These are phyloP conservation scores for Moesziomyces parantarcticus DNA, from an alignment of 1,284 basidiomycete genomes.

Conservation along the genomic window DNA sequence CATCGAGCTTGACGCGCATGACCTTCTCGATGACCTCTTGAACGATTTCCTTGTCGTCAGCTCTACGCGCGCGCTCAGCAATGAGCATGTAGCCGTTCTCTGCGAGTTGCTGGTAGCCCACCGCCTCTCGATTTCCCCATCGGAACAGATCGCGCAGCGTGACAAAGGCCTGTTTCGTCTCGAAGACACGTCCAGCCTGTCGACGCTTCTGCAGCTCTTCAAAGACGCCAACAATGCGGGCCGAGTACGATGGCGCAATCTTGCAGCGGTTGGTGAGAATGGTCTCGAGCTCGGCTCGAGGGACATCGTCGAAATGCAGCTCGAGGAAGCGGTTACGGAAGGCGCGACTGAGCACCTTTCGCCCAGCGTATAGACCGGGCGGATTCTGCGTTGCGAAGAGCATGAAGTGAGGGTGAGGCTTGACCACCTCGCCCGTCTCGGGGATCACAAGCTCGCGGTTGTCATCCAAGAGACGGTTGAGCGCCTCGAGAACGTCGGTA, in stretches of 20 bases:
- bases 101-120: slow-evolving; percentile 90
- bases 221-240: slow-evolving; percentile 91
- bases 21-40: slow-evolving; percentile 90
- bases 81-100: slow-evolving; percentile 98
- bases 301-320: slow-evolving; percentile 97
- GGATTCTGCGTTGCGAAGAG: slow-evolving; percentile 99
- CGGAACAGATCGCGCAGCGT: slow-evolving; percentile 97
- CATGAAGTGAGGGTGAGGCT: slow-evolving; percentile 95
- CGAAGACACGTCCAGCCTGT: slow-evolving; percentile 90
- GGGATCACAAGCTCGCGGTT: slow-evolving; percentile 96
- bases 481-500: slow-evolving; percentile 95
- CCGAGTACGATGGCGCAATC: slow-evolving; percentile 75
- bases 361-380: slow-evolving; percentile 93
- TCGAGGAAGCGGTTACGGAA: slow-evolving; percentile 99
- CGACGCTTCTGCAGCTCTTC: slow-evolving; percentile 91
- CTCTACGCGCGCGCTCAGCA: slow-evolving; percentile 85
- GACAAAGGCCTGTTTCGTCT: slow-evolving; percentile 95
- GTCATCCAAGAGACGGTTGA: slow-evolving; percentile 95
- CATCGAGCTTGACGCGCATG: slow-evolving; percentile 87
- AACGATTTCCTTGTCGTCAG: slow-evolving; percentile 87
- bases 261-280: slow-evolving; percentile 72
- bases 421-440: slow-evolving; percentile 93
- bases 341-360: slow-evolving; percentile 93
- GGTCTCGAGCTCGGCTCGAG: slow-evolving; percentile 89
- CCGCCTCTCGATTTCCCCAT: slow-evolving; percentile 87